These are phyloP conservation scores for Cordyceps farinosa DNA, from an alignment of 2,329 filamentous ascomycete species.

Conservation along the genomic window DNA sequence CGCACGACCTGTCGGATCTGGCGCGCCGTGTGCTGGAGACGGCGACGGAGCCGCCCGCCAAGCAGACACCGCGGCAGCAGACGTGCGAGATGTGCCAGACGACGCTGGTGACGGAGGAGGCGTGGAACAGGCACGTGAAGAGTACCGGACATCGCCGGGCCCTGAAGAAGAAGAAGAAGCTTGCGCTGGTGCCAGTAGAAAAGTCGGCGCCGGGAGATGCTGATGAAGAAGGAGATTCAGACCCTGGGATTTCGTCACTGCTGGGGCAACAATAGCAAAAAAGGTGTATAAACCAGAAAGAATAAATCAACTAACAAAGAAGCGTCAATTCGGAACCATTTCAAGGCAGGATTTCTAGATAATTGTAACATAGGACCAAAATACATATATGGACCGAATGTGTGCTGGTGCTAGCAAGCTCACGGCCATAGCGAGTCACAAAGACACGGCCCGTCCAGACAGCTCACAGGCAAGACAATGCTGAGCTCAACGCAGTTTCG, in stretches of 20 bases:
- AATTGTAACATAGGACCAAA: no score
- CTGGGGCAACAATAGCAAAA: background rate
- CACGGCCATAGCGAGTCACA: no score
- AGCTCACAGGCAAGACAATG: no score
- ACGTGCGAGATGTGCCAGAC: slow-evolving; percentile 72
- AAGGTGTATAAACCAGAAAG: background rate
- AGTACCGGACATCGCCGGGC: slow-evolving; percentile 34
- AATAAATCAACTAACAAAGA: no score
- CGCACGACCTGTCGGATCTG: slow-evolving; percentile 45
- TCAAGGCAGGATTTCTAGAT: no score
- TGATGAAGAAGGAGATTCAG: background rate
- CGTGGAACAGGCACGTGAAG: slow-evolving; percentile 39
- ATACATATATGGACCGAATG: no score
- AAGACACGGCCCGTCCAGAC: no score
- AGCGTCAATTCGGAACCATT: no score
- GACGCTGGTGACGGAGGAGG: slow-evolving; percentile 54
- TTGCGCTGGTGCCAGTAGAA: slow-evolving; percentile 32
- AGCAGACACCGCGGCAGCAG: slow-evolving; percentile 53
- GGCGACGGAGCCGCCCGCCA: slow-evolving; percentile 40
- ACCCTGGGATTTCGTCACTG: background rate
- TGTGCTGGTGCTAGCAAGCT: no score
- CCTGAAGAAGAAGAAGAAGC: slow-evolving; percentile 35
- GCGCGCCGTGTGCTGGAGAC: slow-evolving; percentile 55
- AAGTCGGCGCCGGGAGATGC: slow-evolving; percentile 6
- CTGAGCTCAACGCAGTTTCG: no score